These are phyloP conservation scores for Saccharomyces hybrid DNA, from an alignment of 1,139 yeast genomes.

Conservation along the genomic window DNA sequence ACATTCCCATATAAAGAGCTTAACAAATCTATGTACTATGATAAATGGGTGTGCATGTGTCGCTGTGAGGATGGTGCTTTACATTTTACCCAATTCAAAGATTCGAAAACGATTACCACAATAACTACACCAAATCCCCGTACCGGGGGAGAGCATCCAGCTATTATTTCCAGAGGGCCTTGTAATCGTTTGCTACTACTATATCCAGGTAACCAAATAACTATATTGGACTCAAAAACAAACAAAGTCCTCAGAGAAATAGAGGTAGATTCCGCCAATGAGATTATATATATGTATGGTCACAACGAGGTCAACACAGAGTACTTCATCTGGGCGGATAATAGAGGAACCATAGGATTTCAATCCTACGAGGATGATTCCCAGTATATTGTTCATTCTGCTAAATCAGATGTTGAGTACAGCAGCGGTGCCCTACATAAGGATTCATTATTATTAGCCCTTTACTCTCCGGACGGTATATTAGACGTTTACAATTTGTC, in stretches of 20 bases:
- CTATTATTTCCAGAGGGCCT: not conserved
- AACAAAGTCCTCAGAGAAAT: slow-evolving; percentile 4
- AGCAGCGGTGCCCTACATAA: slow-evolving; percentile 18
- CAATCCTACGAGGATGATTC: not conserved
- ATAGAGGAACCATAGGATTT: slow-evolving; percentile 6
- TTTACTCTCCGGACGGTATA: slow-evolving; percentile 8
- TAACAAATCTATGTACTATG: not conserved
- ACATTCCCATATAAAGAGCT: not conserved
- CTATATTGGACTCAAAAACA: not conserved
- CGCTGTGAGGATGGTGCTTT: not conserved
- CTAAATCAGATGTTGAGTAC: not conserved
- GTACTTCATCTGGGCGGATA: slow-evolving; percentile 7
- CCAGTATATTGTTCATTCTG: not conserved
- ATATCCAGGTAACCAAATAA: not conserved
- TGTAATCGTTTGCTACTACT: not conserved
- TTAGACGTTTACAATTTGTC: slow-evolving; percentile 16
- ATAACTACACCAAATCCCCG: not conserved
- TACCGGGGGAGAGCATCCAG: not conserved
- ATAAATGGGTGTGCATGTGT: not conserved
- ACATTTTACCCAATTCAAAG: not conserved
- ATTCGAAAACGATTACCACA: not conserved
- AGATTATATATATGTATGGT: slow-evolving; percentile 3
- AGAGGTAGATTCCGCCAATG: not conserved
- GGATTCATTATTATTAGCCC: slow-evolving; percentile 25
- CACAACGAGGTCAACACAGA: slow-evolving; percentile 1